Base-by-base conservation (phyloP, 768 basidiomycete species). In the Mycena maculata region DNA sequence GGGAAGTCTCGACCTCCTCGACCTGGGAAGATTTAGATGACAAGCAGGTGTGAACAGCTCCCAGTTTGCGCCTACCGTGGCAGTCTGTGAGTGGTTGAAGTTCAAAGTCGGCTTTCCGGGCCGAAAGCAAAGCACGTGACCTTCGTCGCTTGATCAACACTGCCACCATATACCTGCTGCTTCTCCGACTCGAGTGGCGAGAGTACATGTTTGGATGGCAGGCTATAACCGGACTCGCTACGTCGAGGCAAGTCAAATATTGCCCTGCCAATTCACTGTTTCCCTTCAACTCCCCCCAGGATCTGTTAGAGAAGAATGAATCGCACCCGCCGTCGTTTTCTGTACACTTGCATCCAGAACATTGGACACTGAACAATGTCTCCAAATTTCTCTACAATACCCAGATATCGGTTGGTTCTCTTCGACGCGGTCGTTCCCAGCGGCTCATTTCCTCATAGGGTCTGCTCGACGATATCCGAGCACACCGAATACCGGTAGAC, bases 401-500 rank as follows among this genome's bases (percentile, higher is more conserved):
- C 75, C 92, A 87, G 70, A 87, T 91, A 66, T 91, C 93, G 82
- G 86, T 87, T 20, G 42, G 63, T 31, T 48, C 12, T 23, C 36
- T 25, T 28, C 45, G 6, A 8, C 47, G 15, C 42, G 25, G 25
- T 45, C 16, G 22, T 55, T 53, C 12, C 23, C 8, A 18, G 20
- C n/a, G 6, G 18, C 41, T 67, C 18, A 58, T 38, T 62, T 22
- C 47, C 48, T 22, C 31, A 3, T 63, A 25, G 93, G 89, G 90
- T 48, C 78, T 95, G 9, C 82, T 95, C 42, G 94, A 95, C 73
- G 94, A 95, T 74, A 89, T 95, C 59, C 87, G 92, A 50, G 90
- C 90, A 10, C 88, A 92, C 71, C 85, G 93, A 50, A 94, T 95
- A 83, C 94, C 94, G 15, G 88, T 91, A 31, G 94, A 95, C 79